Percentiles rank a stretch among this genome's conserved stretches.
Evolutionary conservation across 441 rosid genomes (phyloP).

Genomic region (Eruca vesicaria): DNA sequence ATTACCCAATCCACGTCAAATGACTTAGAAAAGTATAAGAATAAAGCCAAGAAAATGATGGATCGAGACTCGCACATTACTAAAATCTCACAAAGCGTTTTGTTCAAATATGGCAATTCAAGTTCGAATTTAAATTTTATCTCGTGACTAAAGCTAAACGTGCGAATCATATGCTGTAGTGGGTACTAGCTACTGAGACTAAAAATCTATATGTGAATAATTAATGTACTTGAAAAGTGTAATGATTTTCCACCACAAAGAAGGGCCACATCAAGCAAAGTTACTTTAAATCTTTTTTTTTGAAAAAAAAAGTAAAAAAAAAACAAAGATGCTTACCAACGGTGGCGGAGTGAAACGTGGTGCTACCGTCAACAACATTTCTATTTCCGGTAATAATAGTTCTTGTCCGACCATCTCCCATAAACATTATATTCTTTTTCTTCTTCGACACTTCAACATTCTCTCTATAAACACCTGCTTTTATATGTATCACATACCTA

Average conservation of each 20-base stretch:
- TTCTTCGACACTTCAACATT: slow-evolving; percentile 52
- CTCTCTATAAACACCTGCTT: slow-evolving; percentile 58
- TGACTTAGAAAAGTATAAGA: slow-evolving; percentile 10
- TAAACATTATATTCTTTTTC: slow-evolving; percentile 54
- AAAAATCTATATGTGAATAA: slow-evolving; percentile 22
- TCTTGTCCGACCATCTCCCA: slow-evolving; percentile 52
- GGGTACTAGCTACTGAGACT: not conserved
- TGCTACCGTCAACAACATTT: slow-evolving; percentile 66
- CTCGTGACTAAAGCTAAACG: not conserved
- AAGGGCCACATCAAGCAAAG: slow-evolving; percentile 7
- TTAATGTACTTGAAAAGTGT: slow-evolving; percentile 11
- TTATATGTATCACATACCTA: slow-evolving; percentile 52
- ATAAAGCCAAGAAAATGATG: slow-evolving; percentile 20
- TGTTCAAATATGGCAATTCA: slow-evolving; percentile 5
- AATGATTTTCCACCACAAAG: not conserved
- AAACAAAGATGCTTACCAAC: slow-evolving; percentile 45
- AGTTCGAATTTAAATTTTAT: not conserved
- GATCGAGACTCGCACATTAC: slow-evolving; percentile 8
- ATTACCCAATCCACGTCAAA: slow-evolving; percentile 5
- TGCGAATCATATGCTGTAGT: slow-evolving; percentile 1
- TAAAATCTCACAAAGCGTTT: not conserved
- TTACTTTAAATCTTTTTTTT: not conserved
- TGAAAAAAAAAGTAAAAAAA: not conserved
- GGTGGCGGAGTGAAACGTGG: slow-evolving; percentile 61
- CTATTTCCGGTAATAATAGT: slow-evolving; percentile 53